Percentiles rank a stretch among this genome's conserved stretches.
phyloP scores from a whole-genome alignment of 139 green algal genomes.

The Micractinium conductrix region DNA sequence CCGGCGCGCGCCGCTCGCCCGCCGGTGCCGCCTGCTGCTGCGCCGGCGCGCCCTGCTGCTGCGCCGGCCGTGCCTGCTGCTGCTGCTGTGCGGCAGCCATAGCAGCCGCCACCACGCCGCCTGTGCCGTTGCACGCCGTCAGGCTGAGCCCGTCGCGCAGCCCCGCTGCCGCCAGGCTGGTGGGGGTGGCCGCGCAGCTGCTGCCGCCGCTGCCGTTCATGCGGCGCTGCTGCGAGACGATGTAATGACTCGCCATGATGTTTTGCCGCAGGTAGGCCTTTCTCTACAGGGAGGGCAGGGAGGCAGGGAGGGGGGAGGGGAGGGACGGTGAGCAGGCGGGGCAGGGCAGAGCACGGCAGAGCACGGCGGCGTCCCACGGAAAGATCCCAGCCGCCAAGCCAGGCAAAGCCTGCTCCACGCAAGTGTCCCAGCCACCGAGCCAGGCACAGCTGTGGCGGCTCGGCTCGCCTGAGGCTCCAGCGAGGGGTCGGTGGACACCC shows the following conservation, averaged over 20 bases:
- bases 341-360: neutral
- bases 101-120: neutral
- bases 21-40: neutral
- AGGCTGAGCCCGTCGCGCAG: neutral
- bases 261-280: slow-evolving; percentile 99
- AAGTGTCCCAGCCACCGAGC: neutral
- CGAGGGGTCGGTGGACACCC: slow-evolving; percentile 81
- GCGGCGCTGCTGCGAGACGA: slow-evolving; percentile 79
- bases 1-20: neutral
- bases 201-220: slow-evolving; percentile 68
- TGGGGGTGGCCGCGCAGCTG: slow-evolving; percentile 16
- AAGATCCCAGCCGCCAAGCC: too few relatives aligned
- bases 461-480: slow-evolving; percentile 77
- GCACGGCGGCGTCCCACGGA: neutral
- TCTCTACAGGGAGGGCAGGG: slow-evolving; percentile 46
- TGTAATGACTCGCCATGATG: slow-evolving; percentile 92
- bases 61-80: slow-evolving; percentile 1
- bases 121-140: neutral
- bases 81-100: slow-evolving; percentile 18
- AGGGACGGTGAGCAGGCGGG: neutral
- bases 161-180: neutral
- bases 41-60: neutral
- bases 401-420: too few relatives aligned
- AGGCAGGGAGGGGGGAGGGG: too few relatives aligned
- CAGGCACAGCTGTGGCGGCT: neutral